These are phyloP conservation scores for Malassezia arunalokei DNA, from an alignment of 1,284 basidiomycete genomes.

Conservation along the genomic window DNA sequence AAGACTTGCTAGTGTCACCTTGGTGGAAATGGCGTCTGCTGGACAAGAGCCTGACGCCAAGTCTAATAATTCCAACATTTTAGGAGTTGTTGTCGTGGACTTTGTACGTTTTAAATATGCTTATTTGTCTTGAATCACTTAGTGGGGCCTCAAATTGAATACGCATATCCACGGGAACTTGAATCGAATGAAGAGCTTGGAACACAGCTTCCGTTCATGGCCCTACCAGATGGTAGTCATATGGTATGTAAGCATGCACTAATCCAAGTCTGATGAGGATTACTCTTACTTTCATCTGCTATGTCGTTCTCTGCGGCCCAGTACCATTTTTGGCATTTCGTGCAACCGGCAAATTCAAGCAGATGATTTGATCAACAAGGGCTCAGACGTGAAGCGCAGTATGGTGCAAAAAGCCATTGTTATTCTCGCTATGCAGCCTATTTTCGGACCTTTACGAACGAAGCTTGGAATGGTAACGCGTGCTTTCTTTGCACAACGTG, in stretches of 20 bases:
- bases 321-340: constrained; percentile 30
- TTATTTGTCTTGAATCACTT: constrained; percentile 25
- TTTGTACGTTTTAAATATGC: constrained; percentile 18
- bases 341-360: constrained; percentile 86
- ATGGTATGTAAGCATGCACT: constrained; percentile 52
- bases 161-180: constrained; percentile 30
- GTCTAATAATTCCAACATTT: constrained; percentile 18
- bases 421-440: constrained; percentile 59
- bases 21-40: background rate
- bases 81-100: constrained; percentile 42
- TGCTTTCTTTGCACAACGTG: constrained; percentile 44
- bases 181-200: constrained; percentile 35
- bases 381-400: constrained; percentile 77
- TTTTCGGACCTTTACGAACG: constrained; percentile 54
- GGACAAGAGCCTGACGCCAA: background rate
- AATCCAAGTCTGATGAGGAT: constrained; percentile 68
- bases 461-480: constrained; percentile 86
- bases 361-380: constrained; percentile 65
- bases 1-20: background rate
- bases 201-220: constrained; percentile 74
- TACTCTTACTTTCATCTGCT: constrained; percentile 88
- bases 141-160: constrained; percentile 43
- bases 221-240: constrained; percentile 91
- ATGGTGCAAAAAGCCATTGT: constrained; percentile 97
- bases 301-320: constrained; percentile 18